These are phyloP conservation scores for Penicillium paneum DNA, from an alignment of 2,329 filamentous ascomycete genomes.

Conservation along the genomic window DNA sequence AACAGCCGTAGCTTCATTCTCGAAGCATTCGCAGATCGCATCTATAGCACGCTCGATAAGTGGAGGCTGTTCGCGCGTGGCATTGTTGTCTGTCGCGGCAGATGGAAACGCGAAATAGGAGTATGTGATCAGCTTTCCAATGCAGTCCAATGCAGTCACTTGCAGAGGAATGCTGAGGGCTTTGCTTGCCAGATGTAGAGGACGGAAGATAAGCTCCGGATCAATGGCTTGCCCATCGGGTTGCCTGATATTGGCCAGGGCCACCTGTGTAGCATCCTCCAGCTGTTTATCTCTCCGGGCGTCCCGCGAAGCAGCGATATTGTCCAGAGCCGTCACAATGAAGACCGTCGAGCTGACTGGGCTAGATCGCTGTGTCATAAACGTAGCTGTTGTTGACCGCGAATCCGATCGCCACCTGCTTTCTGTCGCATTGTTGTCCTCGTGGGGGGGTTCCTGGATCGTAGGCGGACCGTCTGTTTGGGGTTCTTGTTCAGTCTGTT, in stretches of 20 bases:
- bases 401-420: slow-evolving; percentile 57
- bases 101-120: slow-evolving; percentile 86
- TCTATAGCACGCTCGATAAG: slow-evolving; percentile 97
- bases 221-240: slow-evolving; percentile 77
- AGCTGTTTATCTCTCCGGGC: slow-evolving; percentile 82
- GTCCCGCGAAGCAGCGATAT: slow-evolving; percentile 87
- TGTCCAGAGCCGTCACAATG: slow-evolving; percentile 87
- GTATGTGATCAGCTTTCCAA: slow-evolving; percentile 97
- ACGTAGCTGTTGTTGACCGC: slow-evolving; percentile 56
- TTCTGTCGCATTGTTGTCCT: slow-evolving; percentile 23
- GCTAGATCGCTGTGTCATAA: slow-evolving; percentile 52
- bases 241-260: slow-evolving; percentile 80
- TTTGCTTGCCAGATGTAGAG: slow-evolving; percentile 84
- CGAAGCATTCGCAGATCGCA: slow-evolving; percentile 98
- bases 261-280: slow-evolving; percentile 74
- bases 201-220: slow-evolving; percentile 87
- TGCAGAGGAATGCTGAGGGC: slow-evolving; percentile 80
- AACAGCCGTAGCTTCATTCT: slow-evolving; percentile 86
- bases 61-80: slow-evolving; percentile 53
- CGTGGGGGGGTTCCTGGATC: slow-evolving; percentile 20
- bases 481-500: slow-evolving; percentile 23
- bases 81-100: slow-evolving; percentile 33
- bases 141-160: slow-evolving; percentile 90
- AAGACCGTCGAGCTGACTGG: slow-evolving; percentile 94
- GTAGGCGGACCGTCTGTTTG: slow-evolving; percentile 18